Evolutionary conservation across 108 stramenopile genomes (phyloP).

Genomic region (Cyclotella distinguenda): DNA sequence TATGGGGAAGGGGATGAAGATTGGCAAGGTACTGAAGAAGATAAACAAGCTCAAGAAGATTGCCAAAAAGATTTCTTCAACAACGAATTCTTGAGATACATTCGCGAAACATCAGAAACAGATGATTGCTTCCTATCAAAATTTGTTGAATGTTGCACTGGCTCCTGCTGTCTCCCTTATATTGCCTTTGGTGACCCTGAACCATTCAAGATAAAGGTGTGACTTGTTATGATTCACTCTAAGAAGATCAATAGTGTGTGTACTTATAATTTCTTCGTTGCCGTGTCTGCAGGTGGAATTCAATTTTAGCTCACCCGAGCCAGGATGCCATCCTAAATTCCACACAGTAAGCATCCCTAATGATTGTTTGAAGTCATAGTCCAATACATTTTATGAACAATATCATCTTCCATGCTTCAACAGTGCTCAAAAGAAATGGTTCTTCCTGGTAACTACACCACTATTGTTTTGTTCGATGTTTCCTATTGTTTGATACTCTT

Average conservation of each 20-base stretch:
- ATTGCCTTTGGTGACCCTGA: neutral
- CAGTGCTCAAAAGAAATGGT: neutral
- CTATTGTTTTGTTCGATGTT: neutral
- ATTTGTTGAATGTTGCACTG: conserved; percentile 23
- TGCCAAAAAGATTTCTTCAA: neutral
- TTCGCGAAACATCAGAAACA: neutral
- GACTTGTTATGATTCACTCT: conserved; percentile 6
- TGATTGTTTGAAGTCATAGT: neutral
- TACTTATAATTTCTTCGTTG: neutral
- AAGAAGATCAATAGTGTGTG: neutral
- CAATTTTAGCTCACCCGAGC: neutral
- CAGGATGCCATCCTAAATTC: conserved; percentile 3
- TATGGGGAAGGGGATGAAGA: neutral
- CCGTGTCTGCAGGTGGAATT: neutral
- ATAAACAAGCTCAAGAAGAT: neutral
- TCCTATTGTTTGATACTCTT: neutral
- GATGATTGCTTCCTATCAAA: conserved; percentile 7
- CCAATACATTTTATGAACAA: too few species aligned
- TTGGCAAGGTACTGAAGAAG: neutral
- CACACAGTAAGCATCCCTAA: conserved; percentile 3
- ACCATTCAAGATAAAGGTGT: conserved; percentile 1
- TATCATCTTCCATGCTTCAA: neutral
- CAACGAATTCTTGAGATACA: neutral
- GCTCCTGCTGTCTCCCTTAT: conserved; percentile 5
- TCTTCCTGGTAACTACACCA: neutral